Percentiles rank a stretch among this genome's conserved stretches.
phyloP scores from a whole-genome alignment of 2,329 filamentous ascomycete species.

The Trichoderma endophyticum region DNA sequence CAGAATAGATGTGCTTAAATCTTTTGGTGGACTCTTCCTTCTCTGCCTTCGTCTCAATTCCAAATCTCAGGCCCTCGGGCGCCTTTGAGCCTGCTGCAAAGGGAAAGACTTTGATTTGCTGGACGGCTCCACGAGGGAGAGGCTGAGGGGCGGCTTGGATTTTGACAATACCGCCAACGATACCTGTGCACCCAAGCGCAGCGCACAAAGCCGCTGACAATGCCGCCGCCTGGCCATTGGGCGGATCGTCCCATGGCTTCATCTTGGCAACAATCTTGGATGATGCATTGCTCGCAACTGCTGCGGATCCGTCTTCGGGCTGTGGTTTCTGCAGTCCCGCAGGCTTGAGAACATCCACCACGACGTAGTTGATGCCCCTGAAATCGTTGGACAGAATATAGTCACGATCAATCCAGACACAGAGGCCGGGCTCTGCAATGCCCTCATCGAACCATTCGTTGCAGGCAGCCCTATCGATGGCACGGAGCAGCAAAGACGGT shows the following conservation, averaged over 20 bases:
- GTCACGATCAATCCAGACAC: conserved; percentile 82
- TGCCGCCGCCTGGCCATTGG: conserved; percentile 74
- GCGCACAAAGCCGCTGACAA: conserved; percentile 75
- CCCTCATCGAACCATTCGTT: conserved; percentile 77
- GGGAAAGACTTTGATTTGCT: conserved; percentile 73
- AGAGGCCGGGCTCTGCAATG: conserved; percentile 55
- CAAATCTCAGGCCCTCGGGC: conserved; percentile 73
- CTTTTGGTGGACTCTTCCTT: conserved; percentile 72
- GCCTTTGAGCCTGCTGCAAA: conserved; percentile 61
- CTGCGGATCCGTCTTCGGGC: conserved; percentile 62
- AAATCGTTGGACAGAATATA: conserved; percentile 68
- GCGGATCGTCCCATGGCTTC: conserved; percentile 78
- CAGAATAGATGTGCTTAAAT: conserved; percentile 69
- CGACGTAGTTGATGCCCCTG: conserved; percentile 71
- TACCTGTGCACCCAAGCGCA: conserved; percentile 65
- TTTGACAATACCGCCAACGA: conserved; percentile 84
- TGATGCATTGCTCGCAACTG: conserved; percentile 41
- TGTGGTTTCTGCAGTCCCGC: conserved; percentile 70
- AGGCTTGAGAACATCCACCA: conserved; percentile 83
- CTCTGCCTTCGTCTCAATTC: conserved; percentile 80
- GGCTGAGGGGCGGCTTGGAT: conserved; percentile 77
- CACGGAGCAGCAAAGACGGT: conserved; percentile 73
- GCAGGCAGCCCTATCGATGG: conserved; percentile 67
- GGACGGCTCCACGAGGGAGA: conserved; percentile 62
- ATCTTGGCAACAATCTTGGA: conserved; percentile 72